Base-by-base conservation (phyloP, 2,329 filamentous ascomycete genomes). In the Colletotrichum falcatum region DNA sequence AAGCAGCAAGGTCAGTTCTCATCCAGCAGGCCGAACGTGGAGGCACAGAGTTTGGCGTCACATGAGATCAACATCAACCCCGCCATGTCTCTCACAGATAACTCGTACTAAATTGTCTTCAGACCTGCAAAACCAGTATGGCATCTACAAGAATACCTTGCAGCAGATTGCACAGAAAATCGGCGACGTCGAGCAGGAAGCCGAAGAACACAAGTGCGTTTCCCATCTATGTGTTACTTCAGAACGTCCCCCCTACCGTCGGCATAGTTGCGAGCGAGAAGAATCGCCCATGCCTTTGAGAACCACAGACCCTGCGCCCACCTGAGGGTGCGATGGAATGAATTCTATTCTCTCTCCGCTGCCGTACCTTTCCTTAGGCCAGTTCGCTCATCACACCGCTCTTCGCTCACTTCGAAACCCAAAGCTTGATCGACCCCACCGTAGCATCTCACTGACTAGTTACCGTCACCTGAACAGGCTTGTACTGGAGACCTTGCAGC, bases 131-230 rank as follows among this genome's bases (percentile, higher is more conserved):
- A 83, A 87, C 60, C 92, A 93, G 76, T 96, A 96, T 80, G 89
- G 89, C 74, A 94, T 90, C 82, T 95, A 90, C 83, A 92, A 92
- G 79, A 91, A 88, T 75, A 90, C 87, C 4, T 88, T 99, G 69
- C 95, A 98, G 82, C 93, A 96, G 78, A 90, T 99, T 77, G 96
- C 96, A 37, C 92, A 94, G 78, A 98, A 97, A 81, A 98, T 99
- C 76, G 96, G 96, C 49, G 95, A 98, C 79, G 95, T 99, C 66
- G 96, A 99, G 84, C 94, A 97, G 80, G 96, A 98, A 81, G 91
- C 93, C 26, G 96, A 99, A 81, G 96, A 99, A 81, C 96, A 99
- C 86, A 98, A 97, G 96, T 98, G 84, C 80, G 92, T 84, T 33
- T 70, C 23, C 61, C 61, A 53, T 72, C 73, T 59, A 61, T n/a